phyloP scores from a whole-genome alignment of 176 grass and related monocot genomes.

The Musa itinerans region DNA sequence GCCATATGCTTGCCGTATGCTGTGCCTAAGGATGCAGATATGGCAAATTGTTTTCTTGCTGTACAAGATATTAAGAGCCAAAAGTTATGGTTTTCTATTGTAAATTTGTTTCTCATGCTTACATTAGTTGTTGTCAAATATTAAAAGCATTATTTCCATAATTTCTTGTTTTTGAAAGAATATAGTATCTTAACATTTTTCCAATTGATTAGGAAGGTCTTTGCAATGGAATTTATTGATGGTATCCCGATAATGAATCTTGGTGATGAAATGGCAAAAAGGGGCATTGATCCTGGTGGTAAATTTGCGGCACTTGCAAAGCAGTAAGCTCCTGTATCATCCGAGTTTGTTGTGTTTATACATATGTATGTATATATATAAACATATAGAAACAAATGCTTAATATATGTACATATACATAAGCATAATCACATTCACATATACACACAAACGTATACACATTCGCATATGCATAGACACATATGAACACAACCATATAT shows the following conservation, averaged over 20 bases:
- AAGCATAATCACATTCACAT: too few species aligned
- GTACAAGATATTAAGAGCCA: too few species aligned
- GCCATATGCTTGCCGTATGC: too few species aligned
- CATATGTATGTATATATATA: not conserved
- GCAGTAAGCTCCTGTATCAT: slow-evolving; percentile 64
- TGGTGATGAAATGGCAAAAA: slow-evolving; percentile 78
- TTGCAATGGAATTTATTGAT: slow-evolving; percentile 95
- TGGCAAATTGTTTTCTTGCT: too few species aligned
- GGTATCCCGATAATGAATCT: slow-evolving; percentile 97
- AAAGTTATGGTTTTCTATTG: too few species aligned
- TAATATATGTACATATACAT: not conserved
- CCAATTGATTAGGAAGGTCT: slow-evolving; percentile 46
- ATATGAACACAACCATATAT: too few species aligned
- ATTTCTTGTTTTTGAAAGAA: not conserved
- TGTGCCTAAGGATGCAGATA: too few species aligned
- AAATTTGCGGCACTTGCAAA: slow-evolving; percentile 82
- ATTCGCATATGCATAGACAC: too few species aligned
- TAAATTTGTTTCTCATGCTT: not conserved
- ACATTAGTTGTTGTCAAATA: not conserved
- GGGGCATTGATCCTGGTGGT: slow-evolving; percentile 75
- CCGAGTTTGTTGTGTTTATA: slow-evolving; percentile 5
- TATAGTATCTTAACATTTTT: not conserved
- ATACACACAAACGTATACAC: too few species aligned
- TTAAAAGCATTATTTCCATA: not conserved
- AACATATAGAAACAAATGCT: not conserved